Conservation (phyloP, 345 rosid species). For the Citrus medica region DNA sequence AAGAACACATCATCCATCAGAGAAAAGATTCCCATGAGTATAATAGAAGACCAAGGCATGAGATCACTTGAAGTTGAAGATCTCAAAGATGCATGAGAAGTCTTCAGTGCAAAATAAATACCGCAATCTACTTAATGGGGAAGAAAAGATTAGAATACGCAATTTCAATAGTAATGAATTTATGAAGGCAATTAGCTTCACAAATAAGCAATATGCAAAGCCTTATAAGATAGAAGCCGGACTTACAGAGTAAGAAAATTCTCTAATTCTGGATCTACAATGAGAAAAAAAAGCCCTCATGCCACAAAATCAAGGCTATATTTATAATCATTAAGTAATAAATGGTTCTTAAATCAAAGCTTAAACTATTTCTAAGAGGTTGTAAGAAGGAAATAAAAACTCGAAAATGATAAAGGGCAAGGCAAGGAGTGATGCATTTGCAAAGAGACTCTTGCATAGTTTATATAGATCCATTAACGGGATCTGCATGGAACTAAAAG, state of each 20-base stretch:
- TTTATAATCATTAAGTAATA: background rate
- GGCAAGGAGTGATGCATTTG: background rate
- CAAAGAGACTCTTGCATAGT: background rate
- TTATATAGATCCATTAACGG: background rate
- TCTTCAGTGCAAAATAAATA: background rate
- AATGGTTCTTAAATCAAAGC: background rate
- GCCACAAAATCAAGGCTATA: background rate
- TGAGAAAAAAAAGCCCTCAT: background rate
- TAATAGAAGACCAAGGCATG: background rate
- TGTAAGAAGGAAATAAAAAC: background rate
- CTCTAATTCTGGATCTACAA: background rate
- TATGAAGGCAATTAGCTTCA: background rate
- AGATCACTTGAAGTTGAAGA: background rate
- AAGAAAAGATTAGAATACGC: background rate
- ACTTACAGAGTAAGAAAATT: background rate
- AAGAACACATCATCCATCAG: background rate
- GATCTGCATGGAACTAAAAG: slow-evolving; percentile 4
- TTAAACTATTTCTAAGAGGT: background rate
- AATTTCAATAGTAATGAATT: background rate
- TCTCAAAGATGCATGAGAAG: background rate
- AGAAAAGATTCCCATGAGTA: background rate
- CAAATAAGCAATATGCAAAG: background rate
- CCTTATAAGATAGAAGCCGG: background rate
- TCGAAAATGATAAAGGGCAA: background rate
- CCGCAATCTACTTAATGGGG: background rate